Base-by-base conservation (phyloP, 2,329 filamentous ascomycete species). In the Diplocarpon rosae region DNA sequence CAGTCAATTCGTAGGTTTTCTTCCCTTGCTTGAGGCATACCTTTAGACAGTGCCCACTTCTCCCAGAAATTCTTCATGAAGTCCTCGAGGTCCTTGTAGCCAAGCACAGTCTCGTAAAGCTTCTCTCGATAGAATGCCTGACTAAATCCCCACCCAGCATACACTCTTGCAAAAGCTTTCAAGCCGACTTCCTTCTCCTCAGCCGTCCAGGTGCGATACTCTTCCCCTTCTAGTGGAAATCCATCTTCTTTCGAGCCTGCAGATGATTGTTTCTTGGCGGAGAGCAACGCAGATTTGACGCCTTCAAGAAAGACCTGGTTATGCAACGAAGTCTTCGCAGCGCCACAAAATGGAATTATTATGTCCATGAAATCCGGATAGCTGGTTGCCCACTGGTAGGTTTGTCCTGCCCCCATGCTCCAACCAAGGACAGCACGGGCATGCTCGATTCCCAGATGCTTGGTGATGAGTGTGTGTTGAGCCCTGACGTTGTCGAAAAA, bases 81-180 rank as follows among this genome's bases (percentile, higher is more conserved):
- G 42, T 84, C 77, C 49, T 88, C 83, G 2, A 89, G 67, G 43
- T 76, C 68, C 52, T 78, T 77, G 55, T 72, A 86, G 0, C 80
- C 80, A 8, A 88, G 69, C 1, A 59, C 66, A 1, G 62, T 78
- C 59, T 84, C 75, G 59, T 81, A 81, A n/a, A 85, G 48, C 58
- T 72, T 79, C 52, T 85, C 69, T 1, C 85, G 72, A 56, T 90
- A 90, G 56, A 89, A 90, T 0, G 82, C 72, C 56, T 89, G 84
- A 41, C 78, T 83, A 56, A 90, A 84, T 0, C 85, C 85, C 84
- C 78, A 92, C 0, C 84, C 85, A 1, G 85, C 83, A 62, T 92
- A 92, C 0, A 79, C 84, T 36, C 83, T 71, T 0, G 74, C 83
- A 45, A 90, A 74, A 0, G 85, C 84, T 56, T 81, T 87, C 33